A percentile compares a stretch with the other conserved stretches of the same genome.
phyloP scores from a whole-genome alignment of 1,284 basidiomycete genomes.

The Papiliotrema fonsecae region DNA sequence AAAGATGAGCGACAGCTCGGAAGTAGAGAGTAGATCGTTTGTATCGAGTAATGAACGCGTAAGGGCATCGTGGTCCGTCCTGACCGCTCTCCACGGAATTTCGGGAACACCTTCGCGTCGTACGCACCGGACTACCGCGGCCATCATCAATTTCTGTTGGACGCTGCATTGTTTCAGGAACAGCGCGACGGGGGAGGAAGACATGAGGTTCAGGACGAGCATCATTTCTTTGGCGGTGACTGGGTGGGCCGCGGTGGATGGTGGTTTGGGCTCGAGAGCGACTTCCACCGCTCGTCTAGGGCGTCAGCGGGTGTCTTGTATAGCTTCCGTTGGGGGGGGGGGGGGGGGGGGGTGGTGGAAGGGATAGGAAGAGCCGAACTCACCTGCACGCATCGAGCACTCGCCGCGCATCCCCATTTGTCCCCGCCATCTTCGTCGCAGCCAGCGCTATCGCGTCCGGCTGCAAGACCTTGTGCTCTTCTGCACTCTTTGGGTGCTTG shows the following conservation, averaged over 20 bases:
- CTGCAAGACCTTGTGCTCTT: constrained; percentile 59
- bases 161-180: constrained; percentile 75
- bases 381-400: constrained; percentile 89
- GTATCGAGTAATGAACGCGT: constrained; percentile 35
- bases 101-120: constrained; percentile 81
- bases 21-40: constrained; percentile 34
- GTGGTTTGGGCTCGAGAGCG: constrained; percentile 44
- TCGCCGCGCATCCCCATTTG: constrained; percentile 90
- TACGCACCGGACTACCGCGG: constrained; percentile 75
- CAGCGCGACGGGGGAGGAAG: constrained; percentile 79
- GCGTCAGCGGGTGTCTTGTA: no score
- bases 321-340: no score
- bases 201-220: constrained; percentile 81
- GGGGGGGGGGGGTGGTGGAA: no score
- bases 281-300: constrained; percentile 78
- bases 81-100: constrained; percentile 74
- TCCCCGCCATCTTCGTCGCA: constrained; percentile 83
- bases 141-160: constrained; percentile 85
- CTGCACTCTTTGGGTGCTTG: constrained; percentile 51
- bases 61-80: constrained; percentile 42
- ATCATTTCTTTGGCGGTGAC: constrained; percentile 72
- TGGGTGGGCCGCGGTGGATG: constrained; percentile 36
- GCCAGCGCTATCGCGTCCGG: constrained; percentile 80
- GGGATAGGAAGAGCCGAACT: no score
- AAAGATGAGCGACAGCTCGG: constrained; percentile 42